phyloP scores from a whole-genome alignment of 2,329 filamentous ascomycete genomes.

The Ceratocystiopsis minuta region DNA sequence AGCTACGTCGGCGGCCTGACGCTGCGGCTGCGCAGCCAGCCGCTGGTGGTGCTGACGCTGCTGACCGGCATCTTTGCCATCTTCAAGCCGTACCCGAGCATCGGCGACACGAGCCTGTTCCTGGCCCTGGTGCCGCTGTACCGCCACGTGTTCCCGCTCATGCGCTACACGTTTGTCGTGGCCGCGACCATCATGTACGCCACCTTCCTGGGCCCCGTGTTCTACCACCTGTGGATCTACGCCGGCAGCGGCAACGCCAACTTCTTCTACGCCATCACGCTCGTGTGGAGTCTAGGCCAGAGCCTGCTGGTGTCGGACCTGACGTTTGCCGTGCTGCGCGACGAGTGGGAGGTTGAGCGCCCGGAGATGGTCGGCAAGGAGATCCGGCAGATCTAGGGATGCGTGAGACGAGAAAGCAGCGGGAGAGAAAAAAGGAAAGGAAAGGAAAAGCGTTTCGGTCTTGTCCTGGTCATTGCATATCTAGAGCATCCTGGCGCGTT shows the following conservation, averaged over 20 bases:
- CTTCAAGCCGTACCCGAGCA: conserved; percentile 93
- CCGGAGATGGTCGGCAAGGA: conserved; percentile 84
- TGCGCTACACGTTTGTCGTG: conserved; percentile 84
- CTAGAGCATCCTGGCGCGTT: too few species aligned
- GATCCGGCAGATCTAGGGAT: conserved; percentile 53
- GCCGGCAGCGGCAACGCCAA: conserved; percentile 95
- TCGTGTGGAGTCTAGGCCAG: conserved; percentile 91
- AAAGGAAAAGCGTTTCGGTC: too few species aligned
- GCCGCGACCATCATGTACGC: conserved; percentile 72
- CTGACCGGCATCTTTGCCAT: conserved; percentile 79
- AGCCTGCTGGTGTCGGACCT: conserved; percentile 76
- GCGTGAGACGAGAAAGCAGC: too few species aligned
- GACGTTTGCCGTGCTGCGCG: conserved; percentile 71
- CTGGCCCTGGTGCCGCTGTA: conserved; percentile 69
- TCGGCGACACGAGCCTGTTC: conserved; percentile 77
- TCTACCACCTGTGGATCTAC: conserved; percentile 97
- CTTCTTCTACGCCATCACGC: conserved; percentile 96
- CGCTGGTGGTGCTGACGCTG: conserved; percentile 69
- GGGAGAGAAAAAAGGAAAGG: too few species aligned
- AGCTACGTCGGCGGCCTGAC: conserved; percentile 79
- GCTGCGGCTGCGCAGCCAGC: conserved; percentile 67
- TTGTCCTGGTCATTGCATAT: too few species aligned
- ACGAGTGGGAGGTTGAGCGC: conserved; percentile 85
- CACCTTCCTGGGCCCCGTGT: conserved; percentile 75
- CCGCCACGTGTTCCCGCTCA: conserved; percentile 79